These are phyloP conservation scores for Pseudocercospora musae DNA, from an alignment of 2,329 filamentous ascomycete genomes.

Conservation along the genomic window DNA sequence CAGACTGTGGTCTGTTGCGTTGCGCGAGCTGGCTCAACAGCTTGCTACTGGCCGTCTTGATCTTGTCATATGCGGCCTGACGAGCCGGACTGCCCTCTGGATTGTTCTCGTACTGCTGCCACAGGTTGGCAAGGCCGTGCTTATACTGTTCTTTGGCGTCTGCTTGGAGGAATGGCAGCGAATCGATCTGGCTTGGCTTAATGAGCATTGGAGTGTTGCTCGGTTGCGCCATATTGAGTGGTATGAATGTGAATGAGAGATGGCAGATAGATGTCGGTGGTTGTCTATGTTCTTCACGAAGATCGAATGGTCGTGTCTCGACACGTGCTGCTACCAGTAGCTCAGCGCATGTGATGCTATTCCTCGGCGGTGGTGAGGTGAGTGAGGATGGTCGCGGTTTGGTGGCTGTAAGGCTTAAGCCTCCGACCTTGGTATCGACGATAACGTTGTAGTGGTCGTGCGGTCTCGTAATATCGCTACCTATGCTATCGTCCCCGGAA, in stretches of 20 bases:
- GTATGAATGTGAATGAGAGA: background rate
- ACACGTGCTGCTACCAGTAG: background rate
- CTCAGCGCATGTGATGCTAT: background rate
- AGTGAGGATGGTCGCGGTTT: background rate
- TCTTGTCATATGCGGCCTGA: conserved; percentile 52
- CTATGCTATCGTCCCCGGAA: background rate
- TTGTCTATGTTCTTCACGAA: background rate
- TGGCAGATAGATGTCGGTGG: background rate
- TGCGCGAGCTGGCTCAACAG: conserved; percentile 36
- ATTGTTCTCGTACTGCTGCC: conserved; percentile 51
- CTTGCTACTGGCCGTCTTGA: conserved; percentile 45
- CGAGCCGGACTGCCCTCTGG: conserved; percentile 49
- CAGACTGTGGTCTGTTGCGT: conserved; percentile 22
- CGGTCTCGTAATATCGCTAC: background rate
- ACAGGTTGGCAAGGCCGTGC: conserved; percentile 52
- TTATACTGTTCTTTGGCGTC: conserved; percentile 56
- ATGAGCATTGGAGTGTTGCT: conserved; percentile 34
- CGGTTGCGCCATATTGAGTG: conserved; percentile 10
- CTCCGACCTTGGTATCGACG: background rate
- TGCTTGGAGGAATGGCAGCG: conserved; percentile 52
- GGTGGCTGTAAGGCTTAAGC: background rate
- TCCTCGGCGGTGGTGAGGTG: background rate
- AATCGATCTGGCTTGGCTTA: conserved; percentile 52
- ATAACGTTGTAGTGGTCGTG: background rate
- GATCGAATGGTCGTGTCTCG: background rate